These are phyloP conservation scores for Claviceps cyperi DNA, from an alignment of 2,329 filamentous ascomycete species.

Conservation along the genomic window DNA sequence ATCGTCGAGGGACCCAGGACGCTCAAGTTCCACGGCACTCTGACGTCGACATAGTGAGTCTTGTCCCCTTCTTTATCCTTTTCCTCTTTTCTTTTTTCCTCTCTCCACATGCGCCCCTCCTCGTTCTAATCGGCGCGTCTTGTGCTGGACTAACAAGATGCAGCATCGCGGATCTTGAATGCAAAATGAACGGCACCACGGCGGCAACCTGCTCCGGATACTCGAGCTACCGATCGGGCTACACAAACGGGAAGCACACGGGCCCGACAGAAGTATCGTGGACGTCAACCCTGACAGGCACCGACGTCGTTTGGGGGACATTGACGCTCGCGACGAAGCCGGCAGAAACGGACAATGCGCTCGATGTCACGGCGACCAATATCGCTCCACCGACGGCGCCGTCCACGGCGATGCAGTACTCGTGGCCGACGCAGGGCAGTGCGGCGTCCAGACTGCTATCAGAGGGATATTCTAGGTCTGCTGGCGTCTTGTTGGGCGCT, in stretches of 20 bases:
- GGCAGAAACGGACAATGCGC: conserved; percentile 15
- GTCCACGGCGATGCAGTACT: conserved; percentile 5
- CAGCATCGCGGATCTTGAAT: conserved; percentile 30
- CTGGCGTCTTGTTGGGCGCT: not conserved
- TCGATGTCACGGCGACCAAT: conserved; percentile 12
- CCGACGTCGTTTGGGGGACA: conserved; percentile 28
- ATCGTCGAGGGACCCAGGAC: conserved; percentile 31
- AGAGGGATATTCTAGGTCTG: not conserved
- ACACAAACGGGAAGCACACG: conserved; percentile 22
- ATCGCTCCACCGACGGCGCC: conserved; percentile 6
- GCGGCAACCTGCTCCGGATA: conserved; percentile 34
- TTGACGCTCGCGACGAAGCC: conserved; percentile 28
- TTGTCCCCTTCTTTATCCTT: not conserved
- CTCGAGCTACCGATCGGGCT: conserved; percentile 27
- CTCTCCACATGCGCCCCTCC: not conserved
- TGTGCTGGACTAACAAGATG: not conserved
- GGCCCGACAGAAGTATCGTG: conserved; percentile 30
- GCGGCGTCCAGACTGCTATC: not conserved
- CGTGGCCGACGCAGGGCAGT: conserved; percentile 3
- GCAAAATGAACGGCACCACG: conserved; percentile 26
- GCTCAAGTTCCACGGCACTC: conserved; percentile 28
- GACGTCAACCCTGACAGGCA: conserved; percentile 28
- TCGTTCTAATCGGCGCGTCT: not conserved
- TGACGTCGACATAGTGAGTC: conserved; percentile 28
- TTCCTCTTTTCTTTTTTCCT: too few species aligned